These are phyloP conservation scores for Penstemon newberryi DNA, from an alignment of 257 asterid species.

Conservation along the genomic window DNA sequence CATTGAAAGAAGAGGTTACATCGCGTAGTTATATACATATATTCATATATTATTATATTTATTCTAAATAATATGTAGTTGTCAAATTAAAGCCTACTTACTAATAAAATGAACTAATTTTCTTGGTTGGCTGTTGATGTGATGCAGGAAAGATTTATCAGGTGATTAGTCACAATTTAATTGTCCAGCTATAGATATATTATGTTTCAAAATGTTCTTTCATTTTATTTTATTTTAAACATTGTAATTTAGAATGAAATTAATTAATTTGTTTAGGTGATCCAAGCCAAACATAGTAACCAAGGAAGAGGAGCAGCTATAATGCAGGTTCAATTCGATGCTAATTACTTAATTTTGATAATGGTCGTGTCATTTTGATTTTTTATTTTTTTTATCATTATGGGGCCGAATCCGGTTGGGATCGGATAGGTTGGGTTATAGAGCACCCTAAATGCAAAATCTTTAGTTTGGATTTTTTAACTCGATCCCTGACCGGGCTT, in stretches of 20 bases:
- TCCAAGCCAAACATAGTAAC: slow-evolving; percentile 79
- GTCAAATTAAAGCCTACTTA: slow-evolving; percentile 17
- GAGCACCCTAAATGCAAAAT: too few species aligned
- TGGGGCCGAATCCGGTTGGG: too few species aligned
- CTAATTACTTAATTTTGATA: slow-evolving; percentile 9
- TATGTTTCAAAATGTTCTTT: neutral
- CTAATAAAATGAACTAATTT: slow-evolving; percentile 33
- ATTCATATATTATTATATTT: too few species aligned
- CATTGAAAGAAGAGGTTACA: slow-evolving; percentile 83
- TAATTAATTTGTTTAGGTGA: slow-evolving; percentile 49
- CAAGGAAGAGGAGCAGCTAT: slow-evolving; percentile 99
- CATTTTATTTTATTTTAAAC: neutral
- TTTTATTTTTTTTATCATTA: neutral
- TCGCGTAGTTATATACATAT: slow-evolving; percentile 14
- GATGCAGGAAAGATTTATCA: slow-evolving; percentile 77
- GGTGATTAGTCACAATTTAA: slow-evolving; percentile 41
- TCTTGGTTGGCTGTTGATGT: slow-evolving; percentile 31
- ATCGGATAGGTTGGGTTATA: too few species aligned
- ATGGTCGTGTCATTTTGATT: slow-evolving; percentile 3
- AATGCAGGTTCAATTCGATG: slow-evolving; percentile 59
- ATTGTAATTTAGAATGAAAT: slow-evolving; percentile 20
- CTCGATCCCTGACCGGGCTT: too few species aligned
- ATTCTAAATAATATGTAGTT: neutral
- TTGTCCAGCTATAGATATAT: too few species aligned
- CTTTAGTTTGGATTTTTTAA: too few species aligned